phyloP scores from a whole-genome alignment of 345 rosid genomes.

The Pseudoturritis turrita region DNA sequence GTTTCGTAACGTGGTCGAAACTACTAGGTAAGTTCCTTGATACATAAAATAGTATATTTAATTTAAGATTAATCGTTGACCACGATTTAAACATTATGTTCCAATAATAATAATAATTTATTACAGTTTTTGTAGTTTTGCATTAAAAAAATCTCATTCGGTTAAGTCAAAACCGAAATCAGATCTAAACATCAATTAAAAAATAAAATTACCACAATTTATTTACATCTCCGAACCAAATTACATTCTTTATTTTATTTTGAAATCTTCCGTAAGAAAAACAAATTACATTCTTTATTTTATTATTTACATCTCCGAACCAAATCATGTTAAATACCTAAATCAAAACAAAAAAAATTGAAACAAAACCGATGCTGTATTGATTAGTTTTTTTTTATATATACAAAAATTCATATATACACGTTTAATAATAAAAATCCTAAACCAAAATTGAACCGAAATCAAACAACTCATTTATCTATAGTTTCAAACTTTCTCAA shows the following conservation, averaged over 20 bases:
- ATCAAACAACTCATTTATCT: slow-evolving; percentile 1
- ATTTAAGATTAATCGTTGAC: not conserved
- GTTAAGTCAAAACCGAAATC: not conserved
- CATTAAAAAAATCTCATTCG: not conserved
- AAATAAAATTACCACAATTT: not conserved
- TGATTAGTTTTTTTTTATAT: too few species aligned
- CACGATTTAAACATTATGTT: slow-evolving; percentile 4
- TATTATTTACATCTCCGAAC: too few species aligned
- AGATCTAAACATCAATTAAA: not conserved
- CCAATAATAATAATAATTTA: not conserved
- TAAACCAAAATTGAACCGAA: slow-evolving; percentile 2
- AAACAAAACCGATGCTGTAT: too few species aligned
- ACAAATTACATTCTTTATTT: too few species aligned
- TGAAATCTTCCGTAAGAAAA: too few species aligned
- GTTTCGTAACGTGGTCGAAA: slow-evolving; percentile 18
- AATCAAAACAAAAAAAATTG: too few species aligned
- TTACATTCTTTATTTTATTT: too few species aligned
- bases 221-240: too few species aligned
- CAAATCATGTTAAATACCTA: too few species aligned
- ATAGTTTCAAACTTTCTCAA: not conserved
- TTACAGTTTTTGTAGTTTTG: not conserved
- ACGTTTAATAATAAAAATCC: not conserved
- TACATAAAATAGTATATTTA: not conserved
- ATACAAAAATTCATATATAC: not conserved
- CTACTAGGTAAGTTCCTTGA: slow-evolving; percentile 5